Base-by-base conservation (phyloP, 768 basidiomycete genomes). In the Hygrocybe punicea region DNA sequence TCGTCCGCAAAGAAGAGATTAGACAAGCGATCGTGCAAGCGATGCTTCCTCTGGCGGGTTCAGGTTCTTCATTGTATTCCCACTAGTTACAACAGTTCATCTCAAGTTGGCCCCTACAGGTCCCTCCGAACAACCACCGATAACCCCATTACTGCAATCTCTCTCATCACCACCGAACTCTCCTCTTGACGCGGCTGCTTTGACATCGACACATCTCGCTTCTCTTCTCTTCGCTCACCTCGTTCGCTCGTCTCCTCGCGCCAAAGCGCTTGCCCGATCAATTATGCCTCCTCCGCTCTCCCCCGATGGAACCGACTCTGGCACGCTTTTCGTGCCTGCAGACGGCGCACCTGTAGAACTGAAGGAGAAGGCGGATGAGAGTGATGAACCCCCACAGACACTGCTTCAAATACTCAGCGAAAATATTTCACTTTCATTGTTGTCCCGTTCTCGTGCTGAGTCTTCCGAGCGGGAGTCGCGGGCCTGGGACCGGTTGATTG, bases 401-500 rank as follows among this genome's bases (percentile, higher is more conserved):
- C 74, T 99, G 35, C 78, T 99, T 9, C 87, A 92, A 54, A 81
- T 89, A n/a, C 75, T 98, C 17, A 86, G 86, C 44, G 97, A 98
- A 58, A 93, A 97, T 67, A 75, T 98, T 21, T 92, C 94, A 39
- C 78, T 98, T 55, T 85, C 92, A 2, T 81, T 94, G 62, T 72
- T 98, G 46, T 89, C 87, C 24, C 84, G 88, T 21, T 83, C 83
- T 6, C 78, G 91, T 34, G 75, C 84, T 10, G 78, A 87, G 62
- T 78, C 83, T 21, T 85, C 86, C 5, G 84, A 84, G 37, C 78
- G 78, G 45, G 91, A 95, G 63, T 80, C 83, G 13, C 77, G 88
- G 49, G 95, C 97, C 64, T 98, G 94, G 93, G 93, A 93, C 60
- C 79, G 93, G 57, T 76, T 96, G 47, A 86, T 94, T 65, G 85